phyloP scores from a whole-genome alignment of 176 grass and related monocot genomes.

The Leersia perrieri region DNA sequence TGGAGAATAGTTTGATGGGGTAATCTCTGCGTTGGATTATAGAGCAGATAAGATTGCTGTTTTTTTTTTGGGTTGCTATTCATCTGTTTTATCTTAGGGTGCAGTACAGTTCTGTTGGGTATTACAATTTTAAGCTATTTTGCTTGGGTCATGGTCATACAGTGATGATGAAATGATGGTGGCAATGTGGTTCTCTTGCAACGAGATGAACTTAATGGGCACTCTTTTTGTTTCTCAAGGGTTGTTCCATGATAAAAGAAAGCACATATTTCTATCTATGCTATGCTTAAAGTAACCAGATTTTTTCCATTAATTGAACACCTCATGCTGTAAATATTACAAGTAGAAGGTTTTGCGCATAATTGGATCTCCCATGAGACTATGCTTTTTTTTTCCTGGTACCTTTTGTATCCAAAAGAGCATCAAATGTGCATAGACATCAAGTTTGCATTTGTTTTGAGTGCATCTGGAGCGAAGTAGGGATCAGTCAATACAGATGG shows the following conservation, averaged over 20 bases:
- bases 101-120: neutral
- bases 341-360: neutral
- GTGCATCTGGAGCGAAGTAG: neutral
- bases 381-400: neutral
- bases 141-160: neutral
- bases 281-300: neutral
- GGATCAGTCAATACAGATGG: constrained; percentile 13
- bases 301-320: constrained; percentile 21
- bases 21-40: neutral
- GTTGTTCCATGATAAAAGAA: neutral
- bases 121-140: neutral
- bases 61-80: constrained; percentile 18
- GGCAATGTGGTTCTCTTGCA: neutral
- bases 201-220: neutral
- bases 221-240: neutral
- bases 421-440: neutral
- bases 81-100: neutral
- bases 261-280: neutral
- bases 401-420: constrained; percentile 8
- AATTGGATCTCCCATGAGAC: neutral
- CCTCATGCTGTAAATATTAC: too few relatives aligned
- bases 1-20: neutral
- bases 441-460: neutral
- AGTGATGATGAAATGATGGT: neutral
- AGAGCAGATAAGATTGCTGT: neutral